Evolutionary conservation across 1,284 basidiomycete genomes (phyloP).

Genomic region (Trichosporon asahii): DNA sequence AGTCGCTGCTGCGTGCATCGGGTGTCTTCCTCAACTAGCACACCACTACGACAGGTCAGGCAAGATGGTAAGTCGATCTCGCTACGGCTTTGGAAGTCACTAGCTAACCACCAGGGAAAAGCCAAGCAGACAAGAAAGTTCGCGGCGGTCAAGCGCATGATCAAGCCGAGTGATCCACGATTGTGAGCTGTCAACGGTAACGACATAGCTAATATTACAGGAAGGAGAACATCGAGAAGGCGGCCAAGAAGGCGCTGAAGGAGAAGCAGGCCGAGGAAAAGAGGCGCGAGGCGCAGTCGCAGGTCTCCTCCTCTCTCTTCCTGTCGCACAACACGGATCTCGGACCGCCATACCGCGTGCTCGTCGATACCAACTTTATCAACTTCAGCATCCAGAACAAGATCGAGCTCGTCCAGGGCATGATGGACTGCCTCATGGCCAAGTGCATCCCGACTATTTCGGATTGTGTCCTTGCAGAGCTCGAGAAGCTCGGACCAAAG

Average conservation of each 20-base stretch:
- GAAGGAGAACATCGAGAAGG: conserved; percentile 56
- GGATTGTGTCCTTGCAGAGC: conserved; percentile 95
- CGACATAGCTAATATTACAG: conserved; percentile 31
- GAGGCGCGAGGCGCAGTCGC: conserved; percentile 32
- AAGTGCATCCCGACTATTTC: conserved; percentile 99
- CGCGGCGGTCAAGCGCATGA: conserved; percentile 87
- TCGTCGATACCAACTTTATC: conserved; percentile 99
- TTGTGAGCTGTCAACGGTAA: conserved; percentile 60
- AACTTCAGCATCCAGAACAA: conserved; percentile 99
- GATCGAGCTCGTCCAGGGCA: conserved; percentile 89
- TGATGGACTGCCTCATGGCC: conserved; percentile 99
- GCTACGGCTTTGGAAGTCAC: not conserved
- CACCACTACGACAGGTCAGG: not conserved
- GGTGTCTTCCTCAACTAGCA: not conserved
- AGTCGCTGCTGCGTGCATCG: not conserved
- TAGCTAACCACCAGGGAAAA: conserved; percentile 64
- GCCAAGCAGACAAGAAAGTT: conserved; percentile 94
- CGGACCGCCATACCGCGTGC: conserved; percentile 92
- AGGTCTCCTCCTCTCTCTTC: conserved; percentile 61
- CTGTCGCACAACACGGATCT: conserved; percentile 93
- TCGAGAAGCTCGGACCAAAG: conserved; percentile 94
- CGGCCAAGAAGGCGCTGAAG: conserved; percentile 53
- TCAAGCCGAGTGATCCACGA: conserved; percentile 91
- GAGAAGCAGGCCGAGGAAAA: conserved; percentile 52
- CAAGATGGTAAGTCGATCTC: not conserved